Conservation (phyloP, 2,329 filamentous ascomycete genomes). For the Fusarium clavum region DNA sequence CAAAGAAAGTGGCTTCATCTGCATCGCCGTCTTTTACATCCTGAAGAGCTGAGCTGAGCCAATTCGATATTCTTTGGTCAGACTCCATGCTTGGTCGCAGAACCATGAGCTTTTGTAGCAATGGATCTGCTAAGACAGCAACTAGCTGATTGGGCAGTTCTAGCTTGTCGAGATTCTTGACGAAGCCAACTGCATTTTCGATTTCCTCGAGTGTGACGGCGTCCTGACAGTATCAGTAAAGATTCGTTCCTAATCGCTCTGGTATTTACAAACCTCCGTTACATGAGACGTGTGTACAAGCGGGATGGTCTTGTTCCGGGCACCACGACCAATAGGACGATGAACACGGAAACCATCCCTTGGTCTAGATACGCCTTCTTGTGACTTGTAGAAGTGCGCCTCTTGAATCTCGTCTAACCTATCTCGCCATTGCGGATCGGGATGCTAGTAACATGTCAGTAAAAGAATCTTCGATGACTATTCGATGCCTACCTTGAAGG, state of each 20-base stretch:
- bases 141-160: slow-evolving; percentile 86
- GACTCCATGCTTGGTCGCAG: slow-evolving; percentile 67
- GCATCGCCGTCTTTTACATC: slow-evolving; percentile 66
- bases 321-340: slow-evolving; percentile 53
- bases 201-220: slow-evolving; percentile 82
- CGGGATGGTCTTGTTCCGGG: slow-evolving; percentile 64
- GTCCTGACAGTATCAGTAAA: slow-evolving; percentile 54
- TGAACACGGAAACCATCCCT: slow-evolving; percentile 72
- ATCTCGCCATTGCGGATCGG: slow-evolving; percentile 79
- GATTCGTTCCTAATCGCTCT: not conserved
- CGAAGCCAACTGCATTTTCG: slow-evolving; percentile 75
- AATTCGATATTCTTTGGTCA: slow-evolving; percentile 66
- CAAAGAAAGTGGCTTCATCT: slow-evolving; percentile 61
- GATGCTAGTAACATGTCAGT: slow-evolving; percentile 63
- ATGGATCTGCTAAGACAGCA: slow-evolving; percentile 78
- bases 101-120: slow-evolving; percentile 82
- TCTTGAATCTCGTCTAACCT: slow-evolving; percentile 76
- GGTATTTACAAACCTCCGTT: slow-evolving; percentile 65
- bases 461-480: not conserved
- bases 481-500: slow-evolving; percentile 64
- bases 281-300: slow-evolving; percentile 79
- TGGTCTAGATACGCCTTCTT: slow-evolving; percentile 51
- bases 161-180: slow-evolving; percentile 79
- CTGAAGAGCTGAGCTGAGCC: slow-evolving; percentile 67
- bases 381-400: slow-evolving; percentile 61